Conservation (phyloP, 106 monocot species). For the Narthecium ossifragum region DNA sequence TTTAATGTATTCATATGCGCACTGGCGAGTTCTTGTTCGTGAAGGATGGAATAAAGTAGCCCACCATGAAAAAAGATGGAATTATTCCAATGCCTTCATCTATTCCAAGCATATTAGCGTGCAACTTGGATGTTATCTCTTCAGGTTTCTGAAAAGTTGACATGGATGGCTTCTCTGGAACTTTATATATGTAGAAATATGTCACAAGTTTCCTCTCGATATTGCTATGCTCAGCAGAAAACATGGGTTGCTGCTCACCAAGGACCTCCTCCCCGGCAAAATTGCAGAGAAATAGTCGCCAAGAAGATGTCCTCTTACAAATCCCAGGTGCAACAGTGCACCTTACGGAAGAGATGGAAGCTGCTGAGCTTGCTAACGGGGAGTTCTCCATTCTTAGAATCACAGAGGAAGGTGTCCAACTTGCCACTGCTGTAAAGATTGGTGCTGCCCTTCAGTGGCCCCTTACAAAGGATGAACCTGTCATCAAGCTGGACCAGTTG, state of each 20-base stretch:
- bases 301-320: conserved; percentile 42
- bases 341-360: conserved; percentile 33
- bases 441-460: conserved; percentile 64
- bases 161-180: not conserved
- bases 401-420: conserved; percentile 25
- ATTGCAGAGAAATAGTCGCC: conserved; percentile 13
- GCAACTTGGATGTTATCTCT: too few species aligned
- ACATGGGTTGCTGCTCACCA: conserved; percentile 32
- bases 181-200: too few species aligned
- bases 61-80: too few species aligned
- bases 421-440: conserved; percentile 55
- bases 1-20: too few species aligned
- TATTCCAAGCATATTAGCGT: too few species aligned
- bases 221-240: too few species aligned
- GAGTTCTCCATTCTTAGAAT: conserved; percentile 41
- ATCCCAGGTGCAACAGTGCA: conserved; percentile 51
- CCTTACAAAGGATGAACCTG: conserved; percentile 78
- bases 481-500: conserved; percentile 60
- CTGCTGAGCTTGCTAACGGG: conserved; percentile 49
- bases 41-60: too few species aligned
- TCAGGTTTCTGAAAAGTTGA: too few species aligned
- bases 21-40: too few species aligned
- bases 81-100: too few species aligned
- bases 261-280: conserved; percentile 13
- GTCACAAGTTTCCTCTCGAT: too few species aligned